phyloP scores from a whole-genome alignment of 768 basidiomycete genomes.

The Leccinum olivaceopallidum region DNA sequence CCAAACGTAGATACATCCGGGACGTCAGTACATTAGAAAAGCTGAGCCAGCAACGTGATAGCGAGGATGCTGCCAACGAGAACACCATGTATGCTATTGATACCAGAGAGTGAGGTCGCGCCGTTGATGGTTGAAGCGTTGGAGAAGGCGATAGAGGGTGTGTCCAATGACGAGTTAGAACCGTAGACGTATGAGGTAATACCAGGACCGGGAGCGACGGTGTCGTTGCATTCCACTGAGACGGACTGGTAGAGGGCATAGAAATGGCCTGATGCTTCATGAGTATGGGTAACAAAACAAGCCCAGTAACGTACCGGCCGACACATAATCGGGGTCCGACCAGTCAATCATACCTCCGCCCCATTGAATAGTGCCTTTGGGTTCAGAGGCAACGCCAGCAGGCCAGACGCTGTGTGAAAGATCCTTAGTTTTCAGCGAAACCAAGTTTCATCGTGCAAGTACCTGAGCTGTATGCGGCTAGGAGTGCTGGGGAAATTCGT shows the following conservation, averaged over 20 bases:
- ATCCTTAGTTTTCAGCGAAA: constrained; percentile 6
- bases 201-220: constrained; percentile 41
- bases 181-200: constrained; percentile 68
- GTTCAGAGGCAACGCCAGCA: constrained; percentile 62
- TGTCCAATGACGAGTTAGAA: constrained; percentile 50
- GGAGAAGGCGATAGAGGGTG: constrained; percentile 56
- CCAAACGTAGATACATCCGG: background rate
- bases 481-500: constrained; percentile 75
- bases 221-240: constrained; percentile 62
- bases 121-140: constrained; percentile 58
- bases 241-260: constrained; percentile 64
- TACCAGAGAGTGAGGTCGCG: constrained; percentile 11
- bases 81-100: constrained; percentile 13
- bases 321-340: constrained; percentile 71
- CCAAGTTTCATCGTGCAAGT: background rate
- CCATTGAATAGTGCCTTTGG: constrained; percentile 77
- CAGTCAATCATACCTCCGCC: constrained; percentile 83
- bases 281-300: background rate
- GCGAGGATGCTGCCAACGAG: constrained; percentile 15
- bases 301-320: constrained; percentile 47
- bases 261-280: constrained; percentile 55
- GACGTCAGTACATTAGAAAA: constrained; percentile 18
- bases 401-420: constrained; percentile 63
- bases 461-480: constrained; percentile 80
- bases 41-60: constrained; percentile 16